These are phyloP conservation scores for Septoria petroselini DNA, from an alignment of 2,329 filamentous ascomycete species.

Conservation along the genomic window DNA sequence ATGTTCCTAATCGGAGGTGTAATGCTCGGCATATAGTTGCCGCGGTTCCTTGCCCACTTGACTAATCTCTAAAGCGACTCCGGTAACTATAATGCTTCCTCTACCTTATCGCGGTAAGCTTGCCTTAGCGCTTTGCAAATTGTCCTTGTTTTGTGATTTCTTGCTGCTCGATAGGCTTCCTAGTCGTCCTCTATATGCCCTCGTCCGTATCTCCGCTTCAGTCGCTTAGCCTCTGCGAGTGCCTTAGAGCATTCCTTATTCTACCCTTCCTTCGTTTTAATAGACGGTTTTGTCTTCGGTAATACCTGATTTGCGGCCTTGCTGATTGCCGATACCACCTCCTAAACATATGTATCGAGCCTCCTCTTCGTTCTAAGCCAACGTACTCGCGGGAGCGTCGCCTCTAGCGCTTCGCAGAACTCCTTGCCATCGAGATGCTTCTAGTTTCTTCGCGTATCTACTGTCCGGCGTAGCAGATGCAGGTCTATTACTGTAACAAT, in stretches of 20 bases:
- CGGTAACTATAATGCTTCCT: too few species aligned
- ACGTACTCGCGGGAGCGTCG: neutral
- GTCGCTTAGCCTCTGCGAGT: neutral
- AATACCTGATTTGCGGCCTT: neutral
- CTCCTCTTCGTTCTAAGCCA: neutral
- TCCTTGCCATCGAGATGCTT: neutral
- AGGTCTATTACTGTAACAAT: neutral
- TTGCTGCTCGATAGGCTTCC: constrained; percentile 1
- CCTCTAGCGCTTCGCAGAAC: neutral
- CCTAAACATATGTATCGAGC: neutral
- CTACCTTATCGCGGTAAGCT: too few species aligned
- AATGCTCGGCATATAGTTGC: too few species aligned
- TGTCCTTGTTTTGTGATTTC: constrained; percentile 7
- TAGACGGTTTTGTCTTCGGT: neutral
- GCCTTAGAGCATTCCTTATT: constrained; percentile 1
- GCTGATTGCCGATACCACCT: constrained; percentile 1
- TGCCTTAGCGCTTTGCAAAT: too few species aligned
- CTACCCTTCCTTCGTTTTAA: neutral
- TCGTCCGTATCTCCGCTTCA: neutral
- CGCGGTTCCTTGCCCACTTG: too few species aligned
- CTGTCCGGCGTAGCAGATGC: neutral
- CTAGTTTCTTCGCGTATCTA: neutral
- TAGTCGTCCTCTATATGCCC: neutral
- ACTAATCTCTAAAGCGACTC: too few species aligned
- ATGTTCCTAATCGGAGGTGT: too few species aligned